These are phyloP conservation scores for Discostella stelligeroides DNA, from an alignment of 108 stramenopile species.

Conservation along the genomic window DNA sequence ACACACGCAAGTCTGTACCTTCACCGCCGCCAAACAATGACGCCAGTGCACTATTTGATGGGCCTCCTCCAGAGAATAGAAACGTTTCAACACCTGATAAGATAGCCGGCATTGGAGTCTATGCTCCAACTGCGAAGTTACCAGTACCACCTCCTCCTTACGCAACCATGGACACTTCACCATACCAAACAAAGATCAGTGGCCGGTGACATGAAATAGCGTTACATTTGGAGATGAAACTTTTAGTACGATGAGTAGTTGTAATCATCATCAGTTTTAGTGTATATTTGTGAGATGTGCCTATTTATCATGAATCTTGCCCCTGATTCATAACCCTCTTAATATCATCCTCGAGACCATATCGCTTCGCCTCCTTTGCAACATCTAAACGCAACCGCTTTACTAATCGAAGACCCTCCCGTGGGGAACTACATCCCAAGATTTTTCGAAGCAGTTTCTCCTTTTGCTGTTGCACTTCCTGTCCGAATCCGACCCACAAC, in stretches of 20 bases:
- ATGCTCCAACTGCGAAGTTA: not conserved
- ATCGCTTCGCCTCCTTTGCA: conserved; percentile 64
- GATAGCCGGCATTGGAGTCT: not conserved
- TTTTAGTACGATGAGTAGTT: too few species aligned
- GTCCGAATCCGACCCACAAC: conserved; percentile 93
- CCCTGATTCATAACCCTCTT: conserved; percentile 15
- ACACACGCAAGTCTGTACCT: not conserved
- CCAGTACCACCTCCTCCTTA: conserved; percentile 20
- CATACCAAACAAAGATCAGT: not conserved
- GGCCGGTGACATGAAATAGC: not conserved
- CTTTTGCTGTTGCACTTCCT: conserved; percentile 88
- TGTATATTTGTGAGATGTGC: not conserved
- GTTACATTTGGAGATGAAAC: too few species aligned
- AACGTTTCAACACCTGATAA: not conserved
- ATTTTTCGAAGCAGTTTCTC: conserved; percentile 78
- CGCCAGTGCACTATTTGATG: conserved; percentile 21
- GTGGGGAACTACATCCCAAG: conserved; percentile 63
- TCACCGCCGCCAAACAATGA: conserved; percentile 7
- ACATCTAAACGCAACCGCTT: conserved; percentile 68
- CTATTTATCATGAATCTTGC: not conserved
- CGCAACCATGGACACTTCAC: not conserved
- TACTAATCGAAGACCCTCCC: conserved; percentile 66
- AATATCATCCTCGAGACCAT: conserved; percentile 57
- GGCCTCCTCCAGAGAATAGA: conserved; percentile 32
- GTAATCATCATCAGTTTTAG: not conserved